These are phyloP conservation scores for Neovahlkampfia damariscottae DNA, from an alignment of 78 protist genomes.

Conservation along the genomic window DNA sequence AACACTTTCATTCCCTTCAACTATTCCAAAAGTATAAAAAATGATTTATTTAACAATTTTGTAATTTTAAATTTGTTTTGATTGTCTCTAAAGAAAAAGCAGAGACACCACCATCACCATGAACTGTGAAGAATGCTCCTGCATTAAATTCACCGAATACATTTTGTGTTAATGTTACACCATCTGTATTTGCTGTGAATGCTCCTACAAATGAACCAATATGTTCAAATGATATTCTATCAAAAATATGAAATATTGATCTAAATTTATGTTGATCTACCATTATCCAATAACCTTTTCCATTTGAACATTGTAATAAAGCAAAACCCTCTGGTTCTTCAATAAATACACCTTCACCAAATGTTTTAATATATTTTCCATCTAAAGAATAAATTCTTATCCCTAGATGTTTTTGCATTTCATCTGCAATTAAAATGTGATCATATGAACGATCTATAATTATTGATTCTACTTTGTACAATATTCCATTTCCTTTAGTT, in stretches of 20 bases:
- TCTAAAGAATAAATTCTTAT: background rate
- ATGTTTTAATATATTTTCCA: background rate
- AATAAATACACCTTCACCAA: background rate
- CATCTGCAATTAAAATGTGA: background rate
- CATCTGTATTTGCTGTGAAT: background rate
- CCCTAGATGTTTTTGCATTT: background rate
- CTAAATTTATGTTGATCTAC: background rate
- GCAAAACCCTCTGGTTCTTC: background rate
- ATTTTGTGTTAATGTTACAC: background rate
- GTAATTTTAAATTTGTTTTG: too few relatives aligned
- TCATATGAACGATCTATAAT: background rate
- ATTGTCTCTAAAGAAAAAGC: too few relatives aligned
- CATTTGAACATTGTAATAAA: background rate
- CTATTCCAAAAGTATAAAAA: too few relatives aligned
- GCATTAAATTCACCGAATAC: background rate
- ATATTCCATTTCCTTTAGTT: background rate
- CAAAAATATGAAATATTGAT: background rate
- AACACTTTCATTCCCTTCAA: too few relatives aligned
- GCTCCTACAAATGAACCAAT: background rate
- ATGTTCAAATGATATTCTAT: background rate
- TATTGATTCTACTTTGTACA: background rate
- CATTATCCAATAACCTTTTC: background rate
- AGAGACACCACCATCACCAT: background rate
- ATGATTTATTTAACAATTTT: too few relatives aligned
- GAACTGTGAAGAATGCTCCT: background rate